These are phyloP conservation scores for Cymodocea nodosa DNA, from an alignment of 116 monocot genomes.

Conservation along the genomic window DNA sequence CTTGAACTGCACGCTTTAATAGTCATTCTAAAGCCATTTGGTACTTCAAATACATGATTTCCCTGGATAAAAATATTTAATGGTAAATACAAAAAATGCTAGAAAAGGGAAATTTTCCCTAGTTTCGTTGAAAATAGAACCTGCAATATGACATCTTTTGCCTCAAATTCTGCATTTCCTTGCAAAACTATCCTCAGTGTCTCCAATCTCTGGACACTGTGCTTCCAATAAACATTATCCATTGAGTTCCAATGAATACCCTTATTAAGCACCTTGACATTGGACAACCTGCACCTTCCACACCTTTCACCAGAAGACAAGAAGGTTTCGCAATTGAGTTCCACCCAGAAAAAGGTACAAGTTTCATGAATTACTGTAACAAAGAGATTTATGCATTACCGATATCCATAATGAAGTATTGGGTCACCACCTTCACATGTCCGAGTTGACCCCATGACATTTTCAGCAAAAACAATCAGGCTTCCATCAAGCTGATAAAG, in stretches of 20 bases:
- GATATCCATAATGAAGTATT: conserved; percentile 66
- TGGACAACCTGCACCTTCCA: conserved; percentile 72
- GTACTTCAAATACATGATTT: conserved; percentile 84
- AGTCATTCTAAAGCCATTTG: conserved; percentile 67
- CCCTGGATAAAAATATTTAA: conserved; percentile 36
- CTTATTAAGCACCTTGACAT: conserved; percentile 70
- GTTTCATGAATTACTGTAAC: too few relatives aligned
- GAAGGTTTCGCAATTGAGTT: not conserved
- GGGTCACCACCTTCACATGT: conserved; percentile 35
- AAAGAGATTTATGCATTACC: conserved; percentile 21
- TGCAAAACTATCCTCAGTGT: conserved; percentile 54
- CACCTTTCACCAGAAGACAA: conserved; percentile 28
- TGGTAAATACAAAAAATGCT: not conserved
- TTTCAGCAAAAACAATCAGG: conserved; percentile 62
- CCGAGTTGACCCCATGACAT: conserved; percentile 58
- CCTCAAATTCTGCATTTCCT: conserved; percentile 97
- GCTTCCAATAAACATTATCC: conserved; percentile 91
- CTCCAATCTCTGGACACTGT: conserved; percentile 69
- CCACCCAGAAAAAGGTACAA: too few relatives aligned
- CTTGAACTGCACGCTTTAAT: conserved; percentile 36
- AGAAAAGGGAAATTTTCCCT: not conserved
- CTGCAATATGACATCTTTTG: conserved; percentile 53
- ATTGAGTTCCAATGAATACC: conserved; percentile 64
- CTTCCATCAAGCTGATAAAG: conserved; percentile 77
- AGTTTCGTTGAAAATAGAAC: conserved; percentile 5